A percentile compares a stretch with the other conserved stretches of the same genome.
phyloP scores from a whole-genome alignment of 1,284 basidiomycete genomes.

The Sanguinoderma infundibulare region DNA sequence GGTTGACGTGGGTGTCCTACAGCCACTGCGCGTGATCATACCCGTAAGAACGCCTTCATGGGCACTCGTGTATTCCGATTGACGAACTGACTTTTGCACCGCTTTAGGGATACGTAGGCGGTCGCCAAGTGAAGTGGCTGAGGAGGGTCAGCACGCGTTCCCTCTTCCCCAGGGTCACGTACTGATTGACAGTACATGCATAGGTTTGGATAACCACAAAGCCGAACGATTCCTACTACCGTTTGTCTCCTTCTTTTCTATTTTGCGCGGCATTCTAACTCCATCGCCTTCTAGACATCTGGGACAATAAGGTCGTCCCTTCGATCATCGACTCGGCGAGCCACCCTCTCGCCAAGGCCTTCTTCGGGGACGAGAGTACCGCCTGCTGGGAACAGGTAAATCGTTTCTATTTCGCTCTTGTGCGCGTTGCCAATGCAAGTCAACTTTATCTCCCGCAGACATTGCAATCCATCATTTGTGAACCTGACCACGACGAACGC shows the following conservation, averaged over 20 bases:
- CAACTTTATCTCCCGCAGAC: constrained; percentile 5
- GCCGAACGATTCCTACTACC: constrained; percentile 29
- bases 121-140: constrained; percentile 33
- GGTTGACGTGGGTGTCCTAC: background rate
- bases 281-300: constrained; percentile 19
- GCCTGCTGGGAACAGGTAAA: constrained; percentile 28
- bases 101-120: constrained; percentile 30
- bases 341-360: constrained; percentile 23
- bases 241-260: constrained; percentile 12
- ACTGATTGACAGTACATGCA: background rate
- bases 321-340: constrained; percentile 27
- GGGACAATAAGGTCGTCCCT: constrained; percentile 32
- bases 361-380: constrained; percentile 27
- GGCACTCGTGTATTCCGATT: too few species aligned
- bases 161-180: background rate
- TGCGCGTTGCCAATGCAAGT: background rate
- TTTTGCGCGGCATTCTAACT: background rate
- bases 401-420: background rate
- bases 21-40: constrained; percentile 30
- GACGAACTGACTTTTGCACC: background rate
- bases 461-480: constrained; percentile 29
- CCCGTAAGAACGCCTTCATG: constrained; percentile 16
- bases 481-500: constrained; percentile 27
- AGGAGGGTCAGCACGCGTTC: constrained; percentile 22
- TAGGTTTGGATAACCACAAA: constrained; percentile 28